Conservation (phyloP, 2,329 filamentous ascomycete genomes). For the Penicillium sp. region DNA sequence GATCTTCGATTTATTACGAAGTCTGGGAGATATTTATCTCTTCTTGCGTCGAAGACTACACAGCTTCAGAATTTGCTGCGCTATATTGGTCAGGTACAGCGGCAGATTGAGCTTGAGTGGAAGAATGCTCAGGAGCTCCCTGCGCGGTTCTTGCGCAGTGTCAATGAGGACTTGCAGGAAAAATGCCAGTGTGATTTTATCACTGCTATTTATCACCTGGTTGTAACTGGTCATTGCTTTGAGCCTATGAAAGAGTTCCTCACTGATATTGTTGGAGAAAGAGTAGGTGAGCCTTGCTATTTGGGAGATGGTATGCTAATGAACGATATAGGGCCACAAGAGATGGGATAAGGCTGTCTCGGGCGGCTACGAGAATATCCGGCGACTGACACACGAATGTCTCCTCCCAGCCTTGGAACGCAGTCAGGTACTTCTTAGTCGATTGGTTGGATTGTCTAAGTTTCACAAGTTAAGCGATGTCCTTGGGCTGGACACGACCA, state of each 20-base stretch:
- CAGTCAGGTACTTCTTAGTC: slow-evolving; percentile 75
- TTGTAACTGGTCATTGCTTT: slow-evolving; percentile 78
- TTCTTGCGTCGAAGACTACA: slow-evolving; percentile 83
- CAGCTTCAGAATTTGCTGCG: slow-evolving; percentile 81
- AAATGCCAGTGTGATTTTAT: slow-evolving; percentile 66
- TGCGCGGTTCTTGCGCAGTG: slow-evolving; percentile 70
- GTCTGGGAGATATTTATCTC: slow-evolving; percentile 72
- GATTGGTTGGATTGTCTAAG: slow-evolving; percentile 77
- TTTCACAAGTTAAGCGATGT: slow-evolving; percentile 69
- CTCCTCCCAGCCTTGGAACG: slow-evolving; percentile 85
- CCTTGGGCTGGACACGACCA: slow-evolving; percentile 64
- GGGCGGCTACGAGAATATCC: slow-evolving; percentile 73
- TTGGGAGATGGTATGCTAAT: slow-evolving; percentile 8
- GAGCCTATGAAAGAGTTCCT: slow-evolving; percentile 81
- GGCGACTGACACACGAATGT: slow-evolving; percentile 79
- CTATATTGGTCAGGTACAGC: slow-evolving; percentile 78
- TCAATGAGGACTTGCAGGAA: slow-evolving; percentile 72
- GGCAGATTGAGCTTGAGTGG: slow-evolving; percentile 79
- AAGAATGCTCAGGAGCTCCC: slow-evolving; percentile 79
- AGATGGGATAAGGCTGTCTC: slow-evolving; percentile 89
- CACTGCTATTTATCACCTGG: slow-evolving; percentile 77
- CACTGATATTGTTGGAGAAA: slow-evolving; percentile 75
- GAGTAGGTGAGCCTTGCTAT: slow-evolving; percentile 53
- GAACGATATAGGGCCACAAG: slow-evolving; percentile 69
- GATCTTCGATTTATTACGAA: slow-evolving; percentile 80